phyloP scores from a whole-genome alignment of 2,329 filamentous ascomycete species.

The Fusarium sp. region DNA sequence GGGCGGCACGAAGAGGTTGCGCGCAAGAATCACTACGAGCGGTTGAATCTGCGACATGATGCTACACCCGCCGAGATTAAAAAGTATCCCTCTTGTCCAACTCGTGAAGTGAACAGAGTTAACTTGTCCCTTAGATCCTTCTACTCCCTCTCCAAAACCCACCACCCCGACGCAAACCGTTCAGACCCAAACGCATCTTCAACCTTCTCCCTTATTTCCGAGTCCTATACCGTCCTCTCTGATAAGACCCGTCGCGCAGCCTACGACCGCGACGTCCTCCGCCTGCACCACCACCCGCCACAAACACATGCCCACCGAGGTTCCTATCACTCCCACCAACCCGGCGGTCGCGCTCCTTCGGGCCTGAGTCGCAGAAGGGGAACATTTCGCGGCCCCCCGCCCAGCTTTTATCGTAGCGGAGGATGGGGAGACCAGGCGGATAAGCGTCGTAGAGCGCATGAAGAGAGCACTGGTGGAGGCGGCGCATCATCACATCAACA shows the following conservation, averaged over 20 bases:
- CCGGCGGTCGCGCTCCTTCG: conserved; percentile 79
- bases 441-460: conserved; percentile 65
- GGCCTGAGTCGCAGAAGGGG: conserved; percentile 81
- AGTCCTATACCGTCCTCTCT: conserved; percentile 82
- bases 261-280: conserved; percentile 79
- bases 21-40: conserved; percentile 78
- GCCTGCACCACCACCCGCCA: conserved; percentile 49
- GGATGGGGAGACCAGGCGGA: conserved; percentile 75
- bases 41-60: conserved; percentile 73
- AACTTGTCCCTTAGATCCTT: conserved; percentile 65
- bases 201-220: conserved; percentile 83
- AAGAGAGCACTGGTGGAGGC: conserved; percentile 51
- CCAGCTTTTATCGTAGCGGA: conserved; percentile 84
- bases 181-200: conserved; percentile 74
- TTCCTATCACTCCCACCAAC: conserved; percentile 70
- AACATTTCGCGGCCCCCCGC: conserved; percentile 85
- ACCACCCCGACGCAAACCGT: conserved; percentile 93
- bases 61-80: conserved; percentile 84
- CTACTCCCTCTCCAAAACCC: conserved; percentile 87
- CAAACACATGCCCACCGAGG: conserved; percentile 50
- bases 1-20: conserved; percentile 32
- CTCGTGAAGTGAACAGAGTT: neutral
- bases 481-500: conserved; percentile 23
- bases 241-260: conserved; percentile 75
- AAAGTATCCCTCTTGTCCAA: conserved; percentile 62